Percentiles rank a stretch among this genome's conserved stretches.
Evolutionary conservation across 140 eudicot genomes (phyloP).

Genomic region (Oenanthe javanica): DNA sequence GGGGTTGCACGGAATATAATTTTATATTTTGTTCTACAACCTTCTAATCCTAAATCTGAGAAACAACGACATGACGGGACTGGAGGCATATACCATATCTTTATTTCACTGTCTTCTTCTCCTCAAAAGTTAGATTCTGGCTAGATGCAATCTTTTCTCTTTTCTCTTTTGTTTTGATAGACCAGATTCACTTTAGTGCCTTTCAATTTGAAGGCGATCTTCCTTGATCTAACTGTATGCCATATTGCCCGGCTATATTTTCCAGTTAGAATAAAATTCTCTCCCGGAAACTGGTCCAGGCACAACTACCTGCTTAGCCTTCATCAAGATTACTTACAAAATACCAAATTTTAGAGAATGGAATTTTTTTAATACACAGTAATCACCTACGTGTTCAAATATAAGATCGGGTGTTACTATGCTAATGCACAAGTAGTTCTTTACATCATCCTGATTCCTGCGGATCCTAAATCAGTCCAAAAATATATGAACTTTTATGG

Average conservation of each 20-base stretch:
- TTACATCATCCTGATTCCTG: background rate
- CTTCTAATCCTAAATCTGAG: background rate
- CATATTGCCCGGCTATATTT: background rate
- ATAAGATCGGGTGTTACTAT: background rate
- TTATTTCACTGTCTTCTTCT: background rate
- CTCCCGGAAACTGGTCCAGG: background rate
- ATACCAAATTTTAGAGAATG: background rate
- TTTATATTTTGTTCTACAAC: background rate
- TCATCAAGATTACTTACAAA: background rate
- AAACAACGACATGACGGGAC: background rate
- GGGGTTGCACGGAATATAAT: background rate
- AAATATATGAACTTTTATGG: background rate
- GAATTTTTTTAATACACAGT: background rate
- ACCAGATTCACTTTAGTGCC: background rate
- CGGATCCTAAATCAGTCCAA: background rate
- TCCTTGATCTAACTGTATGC: background rate
- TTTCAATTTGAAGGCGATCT: background rate
- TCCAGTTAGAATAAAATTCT: background rate
- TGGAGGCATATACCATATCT: background rate
- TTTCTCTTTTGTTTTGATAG: background rate
- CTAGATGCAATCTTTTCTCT: conserved; percentile 8
- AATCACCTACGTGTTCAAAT: background rate
- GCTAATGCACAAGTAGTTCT: background rate
- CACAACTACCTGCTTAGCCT: background rate
- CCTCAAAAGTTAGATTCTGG: conserved; percentile 4